phyloP scores from a whole-genome alignment of 108 stramenopile genomes.

The Cyclotella kingstonii region DNA sequence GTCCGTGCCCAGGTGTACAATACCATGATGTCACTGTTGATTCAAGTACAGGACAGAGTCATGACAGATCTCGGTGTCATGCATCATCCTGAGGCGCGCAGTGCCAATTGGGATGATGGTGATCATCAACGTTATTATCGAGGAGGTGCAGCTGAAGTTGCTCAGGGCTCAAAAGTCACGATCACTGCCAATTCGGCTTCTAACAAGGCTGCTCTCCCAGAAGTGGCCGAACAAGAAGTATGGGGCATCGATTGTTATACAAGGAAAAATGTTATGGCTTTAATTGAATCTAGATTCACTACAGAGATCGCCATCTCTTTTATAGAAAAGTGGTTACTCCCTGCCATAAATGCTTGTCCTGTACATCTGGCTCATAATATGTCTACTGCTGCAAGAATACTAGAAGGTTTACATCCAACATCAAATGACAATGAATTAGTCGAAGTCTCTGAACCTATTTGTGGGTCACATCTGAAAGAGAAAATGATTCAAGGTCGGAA shows the following conservation, averaged over 20 bases:
- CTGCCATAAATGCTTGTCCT: slow-evolving; percentile 87
- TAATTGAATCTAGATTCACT: slow-evolving; percentile 67
- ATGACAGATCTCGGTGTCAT: slow-evolving; percentile 80
- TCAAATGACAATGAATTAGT: not conserved
- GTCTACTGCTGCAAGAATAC: slow-evolving; percentile 58
- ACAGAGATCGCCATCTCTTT: slow-evolving; percentile 60
- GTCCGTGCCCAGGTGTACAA: slow-evolving; percentile 77
- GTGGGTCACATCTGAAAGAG: not conserved
- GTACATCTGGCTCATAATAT: slow-evolving; percentile 73
- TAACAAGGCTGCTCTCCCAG: slow-evolving; percentile 33
- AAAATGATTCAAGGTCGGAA: slow-evolving; percentile 3
- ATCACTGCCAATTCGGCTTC: not conserved
- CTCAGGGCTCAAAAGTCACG: slow-evolving; percentile 18
- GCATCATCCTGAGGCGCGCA: slow-evolving; percentile 68
- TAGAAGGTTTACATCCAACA: slow-evolving; percentile 52
- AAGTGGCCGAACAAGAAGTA: slow-evolving; percentile 83
- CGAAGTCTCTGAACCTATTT: too few species aligned
- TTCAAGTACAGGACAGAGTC: slow-evolving; percentile 78
- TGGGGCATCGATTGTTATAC: slow-evolving; percentile 92
- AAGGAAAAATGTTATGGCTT: slow-evolving; percentile 63
- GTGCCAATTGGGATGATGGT: slow-evolving; percentile 66
- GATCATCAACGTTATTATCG: slow-evolving; percentile 35
- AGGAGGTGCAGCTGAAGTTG: slow-evolving; percentile 38
- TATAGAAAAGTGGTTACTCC: slow-evolving; percentile 83
- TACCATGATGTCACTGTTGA: slow-evolving; percentile 65